Evolutionary conservation across 1,284 basidiomycete species (phyloP).

Genomic region (Porodaedalea pini): DNA sequence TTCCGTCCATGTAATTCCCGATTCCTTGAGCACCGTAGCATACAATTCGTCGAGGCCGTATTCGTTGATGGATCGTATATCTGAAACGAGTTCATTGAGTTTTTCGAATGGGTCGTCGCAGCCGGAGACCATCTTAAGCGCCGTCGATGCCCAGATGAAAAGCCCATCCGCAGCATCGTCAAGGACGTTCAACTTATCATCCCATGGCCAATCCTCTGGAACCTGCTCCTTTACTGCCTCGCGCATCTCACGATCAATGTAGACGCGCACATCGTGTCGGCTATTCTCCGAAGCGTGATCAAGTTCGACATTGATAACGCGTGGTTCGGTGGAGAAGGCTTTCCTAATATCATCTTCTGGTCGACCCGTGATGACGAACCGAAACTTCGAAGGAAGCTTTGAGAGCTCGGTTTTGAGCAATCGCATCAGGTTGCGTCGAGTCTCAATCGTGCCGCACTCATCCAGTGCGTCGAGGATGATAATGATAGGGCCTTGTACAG

Average conservation of each 20-base stretch:
- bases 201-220: background rate
- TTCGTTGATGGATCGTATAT: background rate
- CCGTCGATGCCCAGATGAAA: conserved; percentile 31
- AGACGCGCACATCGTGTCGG: background rate
- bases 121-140: conserved; percentile 23
- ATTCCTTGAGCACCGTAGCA: background rate
- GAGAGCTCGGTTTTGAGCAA: conserved; percentile 25
- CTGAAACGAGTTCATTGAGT: background rate
- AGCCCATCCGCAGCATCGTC: conserved; percentile 26
- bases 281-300: background rate
- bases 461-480: conserved; percentile 11
- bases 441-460: conserved; percentile 12
- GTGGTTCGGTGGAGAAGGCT: background rate
- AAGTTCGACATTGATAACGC: background rate
- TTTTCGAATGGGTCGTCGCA: background rate
- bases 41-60: background rate
- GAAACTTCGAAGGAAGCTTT: conserved; percentile 4
- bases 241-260: background rate
- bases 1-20: background rate
- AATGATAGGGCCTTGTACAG: background rate
- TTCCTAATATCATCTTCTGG: background rate
- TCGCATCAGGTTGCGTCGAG: conserved; percentile 30
- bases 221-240: background rate
- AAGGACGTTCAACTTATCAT: conserved; percentile 22
- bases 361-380: background rate